phyloP scores from a whole-genome alignment of 2,329 filamentous ascomycete genomes.

The Diaporthe vexans region DNA sequence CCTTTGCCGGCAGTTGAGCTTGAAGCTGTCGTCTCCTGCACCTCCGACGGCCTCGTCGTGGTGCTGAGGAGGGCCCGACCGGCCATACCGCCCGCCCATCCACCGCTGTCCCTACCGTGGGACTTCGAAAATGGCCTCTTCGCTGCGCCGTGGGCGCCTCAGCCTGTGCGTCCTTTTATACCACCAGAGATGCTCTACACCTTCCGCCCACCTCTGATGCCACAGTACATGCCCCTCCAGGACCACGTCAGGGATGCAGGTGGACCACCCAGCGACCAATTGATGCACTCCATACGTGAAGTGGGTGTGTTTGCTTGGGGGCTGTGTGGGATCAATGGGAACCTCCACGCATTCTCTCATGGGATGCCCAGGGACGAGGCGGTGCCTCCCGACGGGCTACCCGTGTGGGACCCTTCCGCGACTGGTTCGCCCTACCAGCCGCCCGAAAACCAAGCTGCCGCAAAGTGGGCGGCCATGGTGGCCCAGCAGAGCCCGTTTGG shows the following conservation, averaged over 20 bases:
- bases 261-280: constrained; percentile 70
- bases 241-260: constrained; percentile 61
- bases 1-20: constrained; percentile 73
- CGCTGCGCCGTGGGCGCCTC: constrained; percentile 82
- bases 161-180: constrained; percentile 69
- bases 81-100: constrained; percentile 72
- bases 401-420: constrained; percentile 68
- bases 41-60: constrained; percentile 88
- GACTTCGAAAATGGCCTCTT: constrained; percentile 76
- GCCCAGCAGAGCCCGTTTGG: constrained; percentile 21
- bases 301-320: constrained; percentile 92
- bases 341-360: constrained; percentile 73
- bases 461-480: constrained; percentile 46
- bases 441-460: constrained; percentile 54
- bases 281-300: constrained; percentile 86
- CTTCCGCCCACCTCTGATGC: constrained; percentile 59
- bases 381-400: constrained; percentile 71
- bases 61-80: constrained; percentile 82
- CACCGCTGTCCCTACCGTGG: constrained; percentile 58
- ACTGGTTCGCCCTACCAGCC: constrained; percentile 51
- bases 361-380: constrained; percentile 75
- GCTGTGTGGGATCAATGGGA: constrained; percentile 83
- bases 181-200: constrained; percentile 59
- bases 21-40: constrained; percentile 92
- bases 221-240: constrained; percentile 60